Evolutionary conservation across 176 grass and related monocot genomes (phyloP), one percentile per base, ranked within the genome.

Genomic region (Paspalum notatum): DNA sequence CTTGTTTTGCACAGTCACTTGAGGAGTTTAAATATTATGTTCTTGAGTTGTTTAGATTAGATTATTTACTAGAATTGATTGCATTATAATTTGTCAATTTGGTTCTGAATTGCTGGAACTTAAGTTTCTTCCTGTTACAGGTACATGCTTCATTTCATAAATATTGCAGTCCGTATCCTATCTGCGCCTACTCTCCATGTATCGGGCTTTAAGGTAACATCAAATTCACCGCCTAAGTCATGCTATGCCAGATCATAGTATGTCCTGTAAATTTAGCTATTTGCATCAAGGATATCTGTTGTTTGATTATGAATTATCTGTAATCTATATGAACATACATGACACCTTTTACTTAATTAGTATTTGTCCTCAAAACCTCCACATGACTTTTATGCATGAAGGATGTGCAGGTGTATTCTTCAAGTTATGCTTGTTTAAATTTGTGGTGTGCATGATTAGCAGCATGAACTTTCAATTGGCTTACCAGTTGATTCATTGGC

Each of bases 201-300:
- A 90, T 87, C 92, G 25, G 96, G 96, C 71, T 99, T 99, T 88
- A 93, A 91, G 90, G 96, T 99, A 87, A 93, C 90, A 86, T 53
- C 56, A 73, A 80, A 54, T 60, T 61, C 45, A 26, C 41, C 67
- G 66, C 17, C 66, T 10, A 20, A 56, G 52, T 10, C 62, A 20
- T 24, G 38, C 27, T n/a, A 55, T 73, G 32, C 32, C 32, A 32
- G 44, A 53, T 47, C 63, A 62, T 74, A 68, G 32, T 42, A 49
- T 44, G 55, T 49, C 49, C 10, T 83, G 51, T 83, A 49, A 15
- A 57, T 83, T n/a, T 78, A 13, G 49, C 39, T 87, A 26, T 78
- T 71, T 75, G 65, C 44, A 49, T 82, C 4, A n/a, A 83, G 16
- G 65, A 55, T 48, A 26, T 25, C 10, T 72, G 4, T 63, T 72